Evolutionary conservation across 805 yeast genomes (phyloP), one percentile per base, ranked within the genome.

Genomic region (Wickerhamomyces canadensis): DNA sequence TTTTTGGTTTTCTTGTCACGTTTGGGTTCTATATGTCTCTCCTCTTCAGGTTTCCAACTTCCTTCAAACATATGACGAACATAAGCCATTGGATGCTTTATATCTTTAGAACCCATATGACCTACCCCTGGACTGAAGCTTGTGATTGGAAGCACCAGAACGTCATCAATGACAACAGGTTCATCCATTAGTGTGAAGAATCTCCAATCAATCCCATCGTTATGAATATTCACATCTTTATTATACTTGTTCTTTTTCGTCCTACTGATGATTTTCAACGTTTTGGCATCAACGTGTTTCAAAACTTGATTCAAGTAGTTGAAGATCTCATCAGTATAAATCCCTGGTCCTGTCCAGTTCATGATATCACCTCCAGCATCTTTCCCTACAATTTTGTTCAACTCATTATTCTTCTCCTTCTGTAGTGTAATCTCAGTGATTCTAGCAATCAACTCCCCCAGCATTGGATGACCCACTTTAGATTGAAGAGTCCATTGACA

Each of bases 281-380:
- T 32, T 17, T 7, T 34, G 31, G 9, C 33, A n/a, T n/a, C n/a
- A n/a, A n/a, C 30, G 7, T 37, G 17, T n/a, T 33, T 36, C 6
- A 42, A 5, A 4, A 44, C 44, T 18, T 78, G 81, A 58, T 83
- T 83, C 48, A 91, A 68, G 58, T 91, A 88, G 32, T 73, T 77
- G 59, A 93, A 87, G 17, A 93, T 69, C 9, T 75, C 63, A 57
- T 93, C 98, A 0, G 98, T 91, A 78, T 89, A 93, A 17, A 87
- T 76, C 1, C 95, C 98, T 0, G 98, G 96, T 0, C 98, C 98
- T 0, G 98, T 86, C 96, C 96, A 86, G 52, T 82, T 74, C 94
- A 87, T 85, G 36, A 87, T 74, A 54, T 82, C 88, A 16, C 79
- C 79, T 6, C 94, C 95, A 8, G 68, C 62, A 44, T 80, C 80